Evolutionary conservation across 345 rosid species (phyloP), one percentile per base, ranked within the genome.

Genomic region (Psidium guajava): DNA sequence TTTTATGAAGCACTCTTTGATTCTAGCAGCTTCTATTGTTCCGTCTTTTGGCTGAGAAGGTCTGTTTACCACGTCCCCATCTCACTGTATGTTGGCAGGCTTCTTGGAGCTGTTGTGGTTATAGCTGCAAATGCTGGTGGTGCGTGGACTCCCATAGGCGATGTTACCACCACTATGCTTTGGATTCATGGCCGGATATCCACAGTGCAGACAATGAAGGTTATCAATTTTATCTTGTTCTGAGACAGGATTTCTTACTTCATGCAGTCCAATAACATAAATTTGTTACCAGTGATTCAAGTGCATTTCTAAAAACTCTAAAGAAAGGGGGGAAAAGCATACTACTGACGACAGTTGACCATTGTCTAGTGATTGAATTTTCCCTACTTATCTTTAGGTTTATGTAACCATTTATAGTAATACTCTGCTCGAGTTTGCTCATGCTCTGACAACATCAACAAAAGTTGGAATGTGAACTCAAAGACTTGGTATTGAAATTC

Each of bases 101-200:
- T 97, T 92, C 94, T 97, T 61, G 98, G 99, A 92, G 98, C 91
- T 85, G 97, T 95, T 81, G 94, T 97, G 82, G 98, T 97, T 21
- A 95, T 97, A 91, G 98, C 99, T 85, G 99, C 98, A 85, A 97
- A 95, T 87, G 98, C 98, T 52, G 99, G 98, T 86, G 99, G 99
- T 87, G 95, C 98, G 18, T 97, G 99, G 98, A 95, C 99, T 88
- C 99, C 99, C n/a, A 97, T 95, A 57, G 98, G 99, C 85, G 98
- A 97, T 92, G 99, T 97, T 82, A 95, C 99, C 53, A 97, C 99
- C 55, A 97, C 99, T 82, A 97, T 97, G 98, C 91, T 97, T 50
- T 97, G 99, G 99, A 97, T 97, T 87, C 98, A 97, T 88, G 99
- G 99, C 86, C 99, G 95, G 83, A 90, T 95, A 90, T 89, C 98